Evolutionary conservation across 352 stramenopile genomes (phyloP).

Genomic region (Aphanomyces cochlioides): DNA sequence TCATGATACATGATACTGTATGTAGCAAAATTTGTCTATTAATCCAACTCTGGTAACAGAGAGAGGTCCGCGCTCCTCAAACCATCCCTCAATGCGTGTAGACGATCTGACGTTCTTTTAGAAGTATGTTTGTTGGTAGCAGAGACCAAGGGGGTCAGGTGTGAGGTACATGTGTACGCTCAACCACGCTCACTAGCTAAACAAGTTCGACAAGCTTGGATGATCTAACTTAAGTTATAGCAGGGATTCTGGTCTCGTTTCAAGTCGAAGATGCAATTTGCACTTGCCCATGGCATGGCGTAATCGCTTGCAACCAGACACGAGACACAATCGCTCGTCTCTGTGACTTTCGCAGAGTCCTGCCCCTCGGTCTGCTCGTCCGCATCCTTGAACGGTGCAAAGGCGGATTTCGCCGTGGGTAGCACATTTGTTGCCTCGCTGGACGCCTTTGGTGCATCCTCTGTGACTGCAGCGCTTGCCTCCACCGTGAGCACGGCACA

Average conservation of each 20-base stretch:
- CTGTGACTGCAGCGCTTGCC: constrained; percentile 70
- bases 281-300: constrained; percentile 85
- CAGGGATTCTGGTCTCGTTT: background rate
- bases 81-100: no score
- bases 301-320: constrained; percentile 85
- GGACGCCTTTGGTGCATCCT: constrained; percentile 70
- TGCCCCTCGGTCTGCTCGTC: constrained; percentile 73
- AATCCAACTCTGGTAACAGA: no score
- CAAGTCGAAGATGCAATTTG: constrained; percentile 44
- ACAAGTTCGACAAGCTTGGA: background rate
- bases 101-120: background rate
- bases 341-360: constrained; percentile 82
- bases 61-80: no score
- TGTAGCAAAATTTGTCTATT: no score
- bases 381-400: constrained; percentile 77
- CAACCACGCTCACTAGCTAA: background rate
- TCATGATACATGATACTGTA: no score
- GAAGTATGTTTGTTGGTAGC: background rate
- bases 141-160: no score
- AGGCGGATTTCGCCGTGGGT: constrained; percentile 81
- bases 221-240: background rate
- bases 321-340: constrained; percentile 67
- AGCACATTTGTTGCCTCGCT: constrained; percentile 80
- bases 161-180: background rate
- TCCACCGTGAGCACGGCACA: constrained; percentile 72